Evolutionary conservation across 1,284 basidiomycete species (phyloP).

Genomic region (Tilletiopsis washingtonensis): DNA sequence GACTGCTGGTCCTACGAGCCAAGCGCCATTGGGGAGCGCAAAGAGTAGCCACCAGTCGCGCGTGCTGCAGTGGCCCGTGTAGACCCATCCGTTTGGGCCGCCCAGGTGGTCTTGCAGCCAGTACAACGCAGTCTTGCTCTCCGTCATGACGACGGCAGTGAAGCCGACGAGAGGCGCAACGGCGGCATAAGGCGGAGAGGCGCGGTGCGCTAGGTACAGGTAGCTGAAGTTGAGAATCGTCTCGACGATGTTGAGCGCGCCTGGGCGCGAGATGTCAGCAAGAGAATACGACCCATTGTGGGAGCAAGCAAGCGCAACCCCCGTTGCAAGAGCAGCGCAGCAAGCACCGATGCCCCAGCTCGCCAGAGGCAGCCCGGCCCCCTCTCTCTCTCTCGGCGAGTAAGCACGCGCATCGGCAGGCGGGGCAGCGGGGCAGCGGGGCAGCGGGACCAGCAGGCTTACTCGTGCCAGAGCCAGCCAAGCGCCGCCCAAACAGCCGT

Average conservation of each 20-base stretch:
- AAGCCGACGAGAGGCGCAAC: slow-evolving; percentile 63
- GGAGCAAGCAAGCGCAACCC: no score
- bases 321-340: neutral
- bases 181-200: slow-evolving; percentile 52
- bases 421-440: no score
- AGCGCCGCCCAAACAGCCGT: no score
- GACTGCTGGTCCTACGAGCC: slow-evolving; percentile 62
- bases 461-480: no score
- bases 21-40: slow-evolving; percentile 69
- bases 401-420: no score
- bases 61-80: slow-evolving; percentile 64
- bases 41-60: slow-evolving; percentile 54
- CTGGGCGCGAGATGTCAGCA: no score
- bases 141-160: slow-evolving; percentile 63
- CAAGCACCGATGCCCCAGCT: no score
- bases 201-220: slow-evolving; percentile 63
- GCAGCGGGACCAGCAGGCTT: no score
- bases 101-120: slow-evolving; percentile 3
- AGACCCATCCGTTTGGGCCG: slow-evolving; percentile 52
- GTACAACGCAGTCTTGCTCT: slow-evolving; percentile 73
- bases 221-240: slow-evolving; percentile 63
- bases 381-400: no score
- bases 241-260: slow-evolving; percentile 72
- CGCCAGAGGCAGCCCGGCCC: no score
- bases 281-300: no score